Conservation (phyloP, 2,329 filamentous ascomycete species). For the Coleophoma crateriformis region DNA sequence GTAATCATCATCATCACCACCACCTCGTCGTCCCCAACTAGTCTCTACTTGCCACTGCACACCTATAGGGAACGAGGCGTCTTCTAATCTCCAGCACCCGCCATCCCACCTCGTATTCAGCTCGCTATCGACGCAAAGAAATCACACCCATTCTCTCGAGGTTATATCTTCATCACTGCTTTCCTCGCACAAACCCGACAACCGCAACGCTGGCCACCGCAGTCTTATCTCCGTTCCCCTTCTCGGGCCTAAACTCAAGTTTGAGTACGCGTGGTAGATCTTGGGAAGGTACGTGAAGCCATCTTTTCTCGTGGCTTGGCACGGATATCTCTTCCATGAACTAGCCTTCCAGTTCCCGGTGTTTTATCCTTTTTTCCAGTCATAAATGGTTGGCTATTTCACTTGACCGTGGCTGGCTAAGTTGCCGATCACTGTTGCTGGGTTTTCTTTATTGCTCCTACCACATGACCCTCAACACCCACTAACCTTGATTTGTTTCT, state of each 20-base stretch:
- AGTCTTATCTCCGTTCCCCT: constrained; percentile 11
- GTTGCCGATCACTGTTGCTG: neutral
- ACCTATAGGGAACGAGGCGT: no score
- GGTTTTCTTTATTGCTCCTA: neutral
- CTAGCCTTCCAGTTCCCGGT: neutral
- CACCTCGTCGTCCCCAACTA: no score
- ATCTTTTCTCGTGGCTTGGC: neutral
- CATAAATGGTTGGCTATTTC: neutral
- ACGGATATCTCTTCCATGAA: neutral
- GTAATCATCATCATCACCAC: no score
- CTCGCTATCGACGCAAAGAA: no score
- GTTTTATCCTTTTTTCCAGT: neutral
- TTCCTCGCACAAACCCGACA: neutral
- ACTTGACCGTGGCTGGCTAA: no score
- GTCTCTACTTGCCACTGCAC: no score
- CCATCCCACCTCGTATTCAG: no score
- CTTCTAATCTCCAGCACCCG: no score
- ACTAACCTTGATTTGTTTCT: constrained; percentile 5
- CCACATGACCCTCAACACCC: constrained; percentile 2
- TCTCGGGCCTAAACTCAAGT: constrained; percentile 3
- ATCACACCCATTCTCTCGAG: neutral
- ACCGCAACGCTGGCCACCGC: constrained; percentile 17
- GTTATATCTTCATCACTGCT: neutral
- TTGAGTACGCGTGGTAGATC: constrained; percentile 4
- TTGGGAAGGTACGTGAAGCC: constrained; percentile 10